Base-by-base conservation (phyloP, 345 rosid species). In the Eucalyptus caleyi region DNA sequence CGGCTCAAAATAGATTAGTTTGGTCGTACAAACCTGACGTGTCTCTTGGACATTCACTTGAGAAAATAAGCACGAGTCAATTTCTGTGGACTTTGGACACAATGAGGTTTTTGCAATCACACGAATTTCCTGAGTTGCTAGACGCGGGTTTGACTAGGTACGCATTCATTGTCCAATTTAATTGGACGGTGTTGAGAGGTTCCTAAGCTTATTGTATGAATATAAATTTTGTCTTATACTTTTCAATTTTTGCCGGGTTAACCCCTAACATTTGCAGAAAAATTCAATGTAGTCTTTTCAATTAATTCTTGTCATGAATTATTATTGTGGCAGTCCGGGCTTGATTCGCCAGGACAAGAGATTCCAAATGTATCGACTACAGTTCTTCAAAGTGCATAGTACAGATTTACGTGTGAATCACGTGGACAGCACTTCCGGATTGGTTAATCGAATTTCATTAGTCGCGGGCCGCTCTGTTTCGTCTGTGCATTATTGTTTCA, bases 251-350 rank as follows among this genome's bases (percentile, higher is more conserved):
- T 34, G 24, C 4, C 1, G 2, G 34, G 11, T 34, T 5, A 16
- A 6, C 6, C 6, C 7, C 10, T 18, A 37, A 72, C 1, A 6
- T 18, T 72, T 18, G 13, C 2, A 23, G 7, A 5, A 72, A 72
- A 11, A 34, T 19, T 6, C 14, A 37, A 72, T 72, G 4, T 5
- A 34, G 2, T 10, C 4, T 1, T 72, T 34, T 11, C 3, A 11
- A 1, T 21, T 1, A 18, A 34, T 72, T 72, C 6, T 18, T 16
- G 26, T 11, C 5, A 18, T 10, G 6, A 69, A 7, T 18, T 19
- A 27, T 11, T 4, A 10, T 4, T 6, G 23, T 32, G 42, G 42
- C 7, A 1, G 24, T 19, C 10, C 2, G 11, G 3, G 8, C 16
- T 5, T 3, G 37, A 65, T n/a, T 65, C 27, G 6, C 30, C 10